These are phyloP conservation scores for Fusarium mangiferae DNA, from an alignment of 2,329 filamentous ascomycete species.

Conservation along the genomic window DNA sequence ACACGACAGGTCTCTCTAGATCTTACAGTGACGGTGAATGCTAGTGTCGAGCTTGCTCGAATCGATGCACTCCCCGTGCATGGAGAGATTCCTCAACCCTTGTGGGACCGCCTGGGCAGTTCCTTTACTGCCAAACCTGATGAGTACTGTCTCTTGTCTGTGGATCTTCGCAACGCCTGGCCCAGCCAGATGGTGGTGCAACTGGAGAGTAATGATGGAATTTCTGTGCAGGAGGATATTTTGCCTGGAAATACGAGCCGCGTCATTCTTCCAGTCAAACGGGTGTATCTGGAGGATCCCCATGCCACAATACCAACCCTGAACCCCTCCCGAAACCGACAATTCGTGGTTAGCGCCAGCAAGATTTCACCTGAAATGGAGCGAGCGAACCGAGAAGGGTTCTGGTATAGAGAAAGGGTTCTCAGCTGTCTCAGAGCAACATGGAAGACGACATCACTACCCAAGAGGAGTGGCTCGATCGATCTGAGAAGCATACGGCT, in stretches of 20 bases:
- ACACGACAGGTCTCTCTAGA: conserved; percentile 85
- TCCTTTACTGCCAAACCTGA: conserved; percentile 56
- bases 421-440: conserved; percentile 75
- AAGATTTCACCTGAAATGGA: conserved; percentile 84
- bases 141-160: conserved; percentile 79
- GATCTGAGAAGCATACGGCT: conserved; percentile 82
- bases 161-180: conserved; percentile 93
- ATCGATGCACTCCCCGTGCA: conserved; percentile 83
- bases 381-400: conserved; percentile 80
- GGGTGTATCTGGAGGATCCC: conserved; percentile 80
- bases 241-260: conserved; percentile 77
- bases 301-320: conserved; percentile 82
- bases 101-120: conserved; percentile 63
- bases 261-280: conserved; percentile 78
- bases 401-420: conserved; percentile 90
- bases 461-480: conserved; percentile 70
- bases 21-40: conserved; percentile 89
- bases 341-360: conserved; percentile 87
- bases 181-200: conserved; percentile 78
- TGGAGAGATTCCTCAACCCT: conserved; percentile 68
- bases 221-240: conserved; percentile 65
- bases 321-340: conserved; percentile 84
- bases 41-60: conserved; percentile 83
- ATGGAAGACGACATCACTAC: conserved; percentile 71
- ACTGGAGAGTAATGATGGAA: conserved; percentile 64